Base-by-base conservation (phyloP, 441 rosid genomes). In the Gossypium laxum region DNA sequence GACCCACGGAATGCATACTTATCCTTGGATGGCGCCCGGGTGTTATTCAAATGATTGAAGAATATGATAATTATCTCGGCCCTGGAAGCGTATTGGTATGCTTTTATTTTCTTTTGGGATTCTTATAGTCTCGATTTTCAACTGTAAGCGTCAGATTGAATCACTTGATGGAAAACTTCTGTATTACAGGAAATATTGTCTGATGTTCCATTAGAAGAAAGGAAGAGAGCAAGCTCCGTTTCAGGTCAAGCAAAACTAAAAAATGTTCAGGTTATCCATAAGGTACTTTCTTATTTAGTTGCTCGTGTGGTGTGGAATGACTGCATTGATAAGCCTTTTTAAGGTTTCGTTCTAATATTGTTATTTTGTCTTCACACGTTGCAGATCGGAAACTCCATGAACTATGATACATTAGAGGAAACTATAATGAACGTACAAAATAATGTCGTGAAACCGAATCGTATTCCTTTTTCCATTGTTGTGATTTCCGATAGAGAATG, bases 1-100 rank as follows among this genome's bases (percentile, higher is more conserved):
- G 97, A 82, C 97, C 97, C 14, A 90, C 77, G 79, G 98, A 94
- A 77, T 82, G 82, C 71, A 79, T 94, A 79, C 90, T 94, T 74
- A 74, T 94, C 76, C 96, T 94, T 74, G 98, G 98, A 45, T 94
- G 98, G 98, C 96, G 96, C 63, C 82, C 90, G 7, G 96, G 87
- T 78, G 87, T 90, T 79, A 82, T 81, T 51, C 93, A 87, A 73
- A 94, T 94, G 97, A 82, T 89, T 59, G 83, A 89, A 74, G 98
- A 94, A 84, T 91, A 91, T 81, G 94, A 90, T 81, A 91, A 90
- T 72, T 94, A 91, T 86, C 96, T 93, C 69, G 97, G 98, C 74
- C 96, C 98, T 65, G 96, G 98, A 74, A 91, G 98, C 71, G 77
- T 81, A 73, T 71, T 91, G 96, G 98, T 93, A 89, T 69, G 75